Conservation (phyloP, 2,329 filamentous ascomycete genomes). For the Calonectria multiphialidica region DNA sequence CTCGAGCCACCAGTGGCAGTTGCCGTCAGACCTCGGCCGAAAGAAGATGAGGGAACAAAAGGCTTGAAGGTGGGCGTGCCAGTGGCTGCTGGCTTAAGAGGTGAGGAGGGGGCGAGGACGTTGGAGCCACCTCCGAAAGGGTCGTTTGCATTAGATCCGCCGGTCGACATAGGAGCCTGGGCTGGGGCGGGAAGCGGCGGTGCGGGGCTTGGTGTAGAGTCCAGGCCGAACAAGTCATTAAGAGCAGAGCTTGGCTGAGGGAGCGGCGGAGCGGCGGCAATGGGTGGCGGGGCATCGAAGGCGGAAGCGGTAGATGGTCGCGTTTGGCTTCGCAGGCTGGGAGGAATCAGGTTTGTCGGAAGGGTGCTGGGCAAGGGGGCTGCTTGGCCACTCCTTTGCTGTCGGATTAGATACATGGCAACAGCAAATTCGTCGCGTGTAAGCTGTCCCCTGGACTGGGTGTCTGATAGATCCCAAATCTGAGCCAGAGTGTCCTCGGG, state of each 20-base stretch:
- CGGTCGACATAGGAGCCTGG: slow-evolving; percentile 76
- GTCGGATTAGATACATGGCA: slow-evolving; percentile 95
- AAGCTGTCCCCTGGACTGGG: slow-evolving; percentile 88
- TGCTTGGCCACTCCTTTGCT: slow-evolving; percentile 80
- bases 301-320: slow-evolving; percentile 65
- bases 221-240: slow-evolving; percentile 94
- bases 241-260: slow-evolving; percentile 81
- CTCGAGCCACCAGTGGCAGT: slow-evolving; percentile 73
- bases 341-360: slow-evolving; percentile 85
- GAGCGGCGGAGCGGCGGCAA: slow-evolving; percentile 51
- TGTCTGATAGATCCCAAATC: slow-evolving; percentile 97
- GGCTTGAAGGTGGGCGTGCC: slow-evolving; percentile 79
- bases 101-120: slow-evolving; percentile 65
- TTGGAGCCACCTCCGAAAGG: slow-evolving; percentile 69
- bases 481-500: slow-evolving; percentile 90
- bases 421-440: slow-evolving; percentile 94
- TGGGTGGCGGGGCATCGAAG: slow-evolving; percentile 61
- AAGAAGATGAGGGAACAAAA: slow-evolving; percentile 92
- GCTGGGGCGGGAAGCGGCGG: slow-evolving; percentile 63
- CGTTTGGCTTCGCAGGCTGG: slow-evolving; percentile 79
- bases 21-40: slow-evolving; percentile 86
- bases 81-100: slow-evolving; percentile 61
- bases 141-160: slow-evolving; percentile 75
- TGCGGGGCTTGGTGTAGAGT: slow-evolving; percentile 62
- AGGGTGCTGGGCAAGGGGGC: slow-evolving; percentile 79